Evolutionary conservation across 2,329 filamentous ascomycete species (phyloP).

Genomic region (Alternaria sp.): DNA sequence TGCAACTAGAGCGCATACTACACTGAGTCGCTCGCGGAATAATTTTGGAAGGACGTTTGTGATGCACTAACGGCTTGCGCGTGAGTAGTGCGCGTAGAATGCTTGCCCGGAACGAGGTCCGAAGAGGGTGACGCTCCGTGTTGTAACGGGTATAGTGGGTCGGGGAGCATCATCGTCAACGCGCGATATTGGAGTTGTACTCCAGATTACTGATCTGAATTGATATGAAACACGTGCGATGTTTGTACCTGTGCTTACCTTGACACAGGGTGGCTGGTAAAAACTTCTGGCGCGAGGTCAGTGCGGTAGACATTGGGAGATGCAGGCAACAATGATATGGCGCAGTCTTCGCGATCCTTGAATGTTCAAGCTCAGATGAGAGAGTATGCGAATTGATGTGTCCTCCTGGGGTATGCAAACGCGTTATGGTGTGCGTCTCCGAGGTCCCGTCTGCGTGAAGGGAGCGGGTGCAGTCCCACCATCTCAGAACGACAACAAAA

Average conservation of each 20-base stretch:
- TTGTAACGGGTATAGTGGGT: constrained; percentile 11
- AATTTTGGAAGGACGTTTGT: constrained; percentile 15
- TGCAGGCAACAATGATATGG: background rate
- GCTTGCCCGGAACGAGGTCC: constrained; percentile 5
- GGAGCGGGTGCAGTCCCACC: background rate
- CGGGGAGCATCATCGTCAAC: background rate
- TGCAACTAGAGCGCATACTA: constrained; percentile 9
- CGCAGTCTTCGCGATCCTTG: background rate
- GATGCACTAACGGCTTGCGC: constrained; percentile 7
- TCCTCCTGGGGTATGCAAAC: background rate
- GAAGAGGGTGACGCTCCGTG: constrained; percentile 12
- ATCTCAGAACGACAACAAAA: background rate
- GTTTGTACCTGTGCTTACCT: background rate
- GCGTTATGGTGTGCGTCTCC: background rate
- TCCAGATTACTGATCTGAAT: background rate
- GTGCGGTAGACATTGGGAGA: background rate
- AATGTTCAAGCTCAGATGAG: background rate
- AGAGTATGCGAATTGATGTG: background rate
- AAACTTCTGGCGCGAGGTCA: background rate
- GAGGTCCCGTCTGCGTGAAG: background rate
- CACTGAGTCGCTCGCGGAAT: constrained; percentile 24
- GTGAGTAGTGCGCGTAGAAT: constrained; percentile 1
- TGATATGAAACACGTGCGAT: background rate
- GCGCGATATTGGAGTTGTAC: background rate
- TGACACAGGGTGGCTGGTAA: background rate